These are phyloP conservation scores for Allium cepa DNA, from an alignment of 106 monocot genomes.

Conservation along the genomic window DNA sequence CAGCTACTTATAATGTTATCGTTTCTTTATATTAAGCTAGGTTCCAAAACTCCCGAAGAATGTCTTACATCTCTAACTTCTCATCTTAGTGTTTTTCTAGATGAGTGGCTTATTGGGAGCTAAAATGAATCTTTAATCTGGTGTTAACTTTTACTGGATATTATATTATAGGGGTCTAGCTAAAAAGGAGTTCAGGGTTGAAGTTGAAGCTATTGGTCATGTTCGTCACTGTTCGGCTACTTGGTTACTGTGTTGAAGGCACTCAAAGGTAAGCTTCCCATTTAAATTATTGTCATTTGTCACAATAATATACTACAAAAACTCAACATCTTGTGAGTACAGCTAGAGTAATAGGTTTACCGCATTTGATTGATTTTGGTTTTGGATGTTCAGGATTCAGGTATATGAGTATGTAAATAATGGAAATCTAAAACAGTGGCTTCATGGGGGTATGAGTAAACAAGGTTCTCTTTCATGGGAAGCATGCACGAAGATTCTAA, in stretches of 20 bases:
- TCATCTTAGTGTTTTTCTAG: no score
- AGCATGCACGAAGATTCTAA: conserved; percentile 80
- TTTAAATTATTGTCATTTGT: background rate
- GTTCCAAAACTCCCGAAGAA: no score
- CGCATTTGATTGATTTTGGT: background rate
- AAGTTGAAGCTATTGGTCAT: no score
- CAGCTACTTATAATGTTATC: background rate
- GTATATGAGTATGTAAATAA: conserved; percentile 96
- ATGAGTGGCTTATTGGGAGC: no score
- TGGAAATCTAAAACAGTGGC: conserved; percentile 95
- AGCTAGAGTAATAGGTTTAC: conserved; percentile 1
- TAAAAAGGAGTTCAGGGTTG: no score
- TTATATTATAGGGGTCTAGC: no score
- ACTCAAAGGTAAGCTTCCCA: conserved; percentile 25
- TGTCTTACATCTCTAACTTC: no score
- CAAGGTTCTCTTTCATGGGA: conserved; percentile 81
- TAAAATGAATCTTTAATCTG: no score
- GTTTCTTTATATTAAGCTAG: no score
- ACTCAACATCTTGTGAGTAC: background rate
- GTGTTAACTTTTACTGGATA: no score
- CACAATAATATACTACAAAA: background rate
- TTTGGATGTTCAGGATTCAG: conserved; percentile 51
- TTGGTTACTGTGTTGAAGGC: no score
- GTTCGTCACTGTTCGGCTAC: no score
- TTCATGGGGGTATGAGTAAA: conserved; percentile 80